Base-by-base conservation (phyloP, 306 rosid species). In the Acacia acuminata region DNA sequence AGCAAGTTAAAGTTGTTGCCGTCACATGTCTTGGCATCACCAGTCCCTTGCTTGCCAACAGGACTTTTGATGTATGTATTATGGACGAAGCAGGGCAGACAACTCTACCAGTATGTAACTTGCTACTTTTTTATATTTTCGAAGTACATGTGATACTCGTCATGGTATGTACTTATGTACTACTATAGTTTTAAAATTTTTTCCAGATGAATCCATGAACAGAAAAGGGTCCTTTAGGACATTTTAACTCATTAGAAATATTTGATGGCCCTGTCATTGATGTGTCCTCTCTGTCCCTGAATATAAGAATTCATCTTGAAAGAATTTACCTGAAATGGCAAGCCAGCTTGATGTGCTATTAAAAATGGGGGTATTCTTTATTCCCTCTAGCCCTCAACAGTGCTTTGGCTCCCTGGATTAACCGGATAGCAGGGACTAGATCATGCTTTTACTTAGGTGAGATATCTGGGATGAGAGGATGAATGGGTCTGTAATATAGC, bases 71-170 rank as follows among this genome's bases (percentile, higher is more conserved):
- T 78, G 92, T 95, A 82, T 95, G 98, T 93, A 93, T 95, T 73
- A 95, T 95, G 99, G 99, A 95, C 81, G 99, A 95, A 90, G 99
- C 99, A 75, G 99, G 99, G 73, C 99, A 95, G 89, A 95, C 95
- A 69, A 92, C 98, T 76, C 89, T 93, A 79, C 99, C 99, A 17
- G 99, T 95, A 92, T 67, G 97, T 81, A 77, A 48, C 30, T 75
- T 75, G 40, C 82, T 65, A 67, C 73, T 73, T 71, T 87, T 11
- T 19, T 74, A 43, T 74, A n/a, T 70, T 80, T 81, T 81, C 71
- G 43, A 24, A 14, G 16, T 73, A 45, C 11, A 42, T 77, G 45
- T 67, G 65, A 76, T 77, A 8, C 45, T 83, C 65, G 40, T 71
- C 48, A 55, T 47, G n/a, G 71, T 19, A 22, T 58, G 27, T 58